phyloP scores from a whole-genome alignment of 208 protist species.

The Crithidia thermophila region DNA sequence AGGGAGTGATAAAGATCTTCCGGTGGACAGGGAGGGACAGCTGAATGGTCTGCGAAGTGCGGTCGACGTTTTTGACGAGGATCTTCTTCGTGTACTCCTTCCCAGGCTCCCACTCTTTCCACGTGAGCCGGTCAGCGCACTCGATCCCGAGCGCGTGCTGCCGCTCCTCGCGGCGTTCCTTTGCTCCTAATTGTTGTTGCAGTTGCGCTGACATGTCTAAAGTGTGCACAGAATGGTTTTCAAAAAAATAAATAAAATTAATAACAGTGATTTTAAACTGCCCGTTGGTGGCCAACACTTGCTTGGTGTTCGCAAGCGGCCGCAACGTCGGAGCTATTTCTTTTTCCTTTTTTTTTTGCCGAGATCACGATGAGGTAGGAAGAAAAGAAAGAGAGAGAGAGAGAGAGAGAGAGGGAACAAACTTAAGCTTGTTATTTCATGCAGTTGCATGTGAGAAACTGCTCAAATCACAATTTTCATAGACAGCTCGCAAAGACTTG shows the following conservation, averaged over 20 bases:
- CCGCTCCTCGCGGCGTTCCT: conserved; percentile 55
- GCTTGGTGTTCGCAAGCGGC: not conserved
- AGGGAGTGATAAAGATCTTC: conserved; percentile 84
- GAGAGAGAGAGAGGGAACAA: conserved; percentile 8
- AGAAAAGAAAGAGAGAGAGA: conserved; percentile 9
- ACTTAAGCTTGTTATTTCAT: conserved; percentile 1
- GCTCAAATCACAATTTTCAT: too few species aligned
- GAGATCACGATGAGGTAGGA: not conserved
- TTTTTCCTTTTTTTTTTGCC: not conserved
- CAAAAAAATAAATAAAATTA: not conserved
- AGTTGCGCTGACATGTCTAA: not conserved
- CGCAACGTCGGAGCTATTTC: not conserved
- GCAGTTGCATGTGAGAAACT: too few species aligned
- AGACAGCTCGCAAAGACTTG: too few species aligned
- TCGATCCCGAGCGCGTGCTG: conserved; percentile 81
- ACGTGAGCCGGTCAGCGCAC: conserved; percentile 76
- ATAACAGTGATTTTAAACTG: not conserved
- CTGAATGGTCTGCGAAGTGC: conserved; percentile 68
- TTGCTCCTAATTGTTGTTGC: conserved; percentile 5
- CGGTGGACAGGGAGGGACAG: conserved; percentile 79
- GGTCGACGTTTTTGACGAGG: conserved; percentile 87
- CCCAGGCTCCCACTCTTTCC: conserved; percentile 87
- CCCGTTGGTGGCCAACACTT: not conserved
- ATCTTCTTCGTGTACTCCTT: conserved; percentile 87
- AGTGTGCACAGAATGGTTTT: too few species aligned